Evolutionary conservation across 2,329 filamentous ascomycete species (phyloP), one percentile per base, ranked within the genome.

Genomic region (Phaeosphaeria sp.): DNA sequence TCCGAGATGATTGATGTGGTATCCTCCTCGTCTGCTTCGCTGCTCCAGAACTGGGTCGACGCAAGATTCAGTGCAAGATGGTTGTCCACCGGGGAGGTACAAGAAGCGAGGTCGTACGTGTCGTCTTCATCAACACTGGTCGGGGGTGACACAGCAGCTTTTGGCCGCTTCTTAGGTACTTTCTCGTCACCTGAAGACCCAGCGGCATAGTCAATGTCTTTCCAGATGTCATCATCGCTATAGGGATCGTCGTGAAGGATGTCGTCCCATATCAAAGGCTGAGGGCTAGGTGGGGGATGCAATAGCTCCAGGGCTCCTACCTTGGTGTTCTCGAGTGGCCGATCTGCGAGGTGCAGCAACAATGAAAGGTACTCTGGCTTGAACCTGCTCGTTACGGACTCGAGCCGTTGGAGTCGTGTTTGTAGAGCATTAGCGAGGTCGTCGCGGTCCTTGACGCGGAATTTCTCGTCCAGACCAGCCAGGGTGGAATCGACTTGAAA

Each of bases 301-400:
- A 90, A 76, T 1, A 79, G 73, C 18, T 88, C 82, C n/a, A 95
- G 78, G 60, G 87, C 84, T 42, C 85, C 82, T 0, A 94, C 77
- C 3, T 81, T 85, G 0, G 91, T 87, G 51, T 92, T 89, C 52
- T 89, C 84, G 0, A 89, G 85, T 2, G 95, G 94, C 52, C 89
- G 85, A 66, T 97, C 89, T 1, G 94, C 94, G 0, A 98, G 85
- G 59, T 92, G 86, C 7, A 98, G 81, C 11, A 98, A 79, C 0
- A 98, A 78, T 50, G 90, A 88, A 15, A 98, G 80, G 15, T 91
- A 83, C 66, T 98, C 95, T 0, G 93, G 93, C 6, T 87, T 87
- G 85, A 87, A 94, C 76, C 87, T 88, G 44, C 83, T 83, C 36
- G 78, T 80, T 15, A 77, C 73, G 30, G 78, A 71, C 11, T 83